Conservation (phyloP, 306 rosid genomes). For the Argentina anserina region DNA sequence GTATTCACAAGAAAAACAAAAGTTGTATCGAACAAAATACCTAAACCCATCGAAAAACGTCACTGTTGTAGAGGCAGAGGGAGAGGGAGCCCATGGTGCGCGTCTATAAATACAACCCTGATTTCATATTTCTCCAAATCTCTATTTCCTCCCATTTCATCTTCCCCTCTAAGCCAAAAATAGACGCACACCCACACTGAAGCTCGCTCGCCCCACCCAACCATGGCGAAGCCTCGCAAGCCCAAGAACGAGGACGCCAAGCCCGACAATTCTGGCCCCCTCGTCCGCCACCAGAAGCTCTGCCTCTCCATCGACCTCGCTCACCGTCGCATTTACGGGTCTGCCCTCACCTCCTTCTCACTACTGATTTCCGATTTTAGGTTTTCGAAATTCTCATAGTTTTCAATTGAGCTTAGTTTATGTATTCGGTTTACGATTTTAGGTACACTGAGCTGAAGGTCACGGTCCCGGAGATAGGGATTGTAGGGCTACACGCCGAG, state of each 20-base stretch:
- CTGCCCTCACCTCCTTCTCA: conserved; percentile 23
- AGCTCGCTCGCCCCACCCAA: not conserved
- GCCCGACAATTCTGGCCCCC: conserved; percentile 73
- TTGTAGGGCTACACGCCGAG: conserved; percentile 91
- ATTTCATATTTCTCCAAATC: not conserved
- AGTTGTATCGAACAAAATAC: no score
- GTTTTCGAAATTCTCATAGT: not conserved
- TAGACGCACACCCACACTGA: not conserved
- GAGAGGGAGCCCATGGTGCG: not conserved
- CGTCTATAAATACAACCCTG: conserved; percentile 13
- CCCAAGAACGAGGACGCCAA: conserved; percentile 75
- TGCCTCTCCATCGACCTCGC: conserved; percentile 81
- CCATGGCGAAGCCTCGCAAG: conserved; percentile 96
- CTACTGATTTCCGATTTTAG: conserved; percentile 2
- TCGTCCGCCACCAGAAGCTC: conserved; percentile 91
- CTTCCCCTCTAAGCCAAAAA: not conserved
- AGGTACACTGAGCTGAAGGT: conserved; percentile 89
- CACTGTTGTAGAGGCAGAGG: no score
- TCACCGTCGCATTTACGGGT: conserved; percentile 71
- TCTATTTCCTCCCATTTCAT: not conserved
- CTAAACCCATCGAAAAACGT: no score
- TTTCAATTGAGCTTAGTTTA: not conserved
- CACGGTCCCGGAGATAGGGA: conserved; percentile 85
- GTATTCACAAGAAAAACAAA: no score
- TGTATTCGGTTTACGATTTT: not conserved